phyloP scores from a whole-genome alignment of 1,284 basidiomycete species.

The Coriolopsis trogii region DNA sequence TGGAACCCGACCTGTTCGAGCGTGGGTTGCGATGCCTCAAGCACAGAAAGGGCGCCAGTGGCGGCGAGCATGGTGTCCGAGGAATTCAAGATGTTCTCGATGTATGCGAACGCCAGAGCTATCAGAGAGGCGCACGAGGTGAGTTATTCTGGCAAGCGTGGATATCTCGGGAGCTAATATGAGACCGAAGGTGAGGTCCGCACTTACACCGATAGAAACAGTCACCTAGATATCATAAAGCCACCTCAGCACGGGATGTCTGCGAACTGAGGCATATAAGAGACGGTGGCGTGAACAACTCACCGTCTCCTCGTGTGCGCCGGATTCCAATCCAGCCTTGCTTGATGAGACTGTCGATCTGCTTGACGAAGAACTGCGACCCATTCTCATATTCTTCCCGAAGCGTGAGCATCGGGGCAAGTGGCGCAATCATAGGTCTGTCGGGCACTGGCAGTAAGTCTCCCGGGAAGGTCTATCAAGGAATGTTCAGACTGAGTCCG shows the following conservation, averaged over 20 bases:
- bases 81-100: conserved; percentile 51
- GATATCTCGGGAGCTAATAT: not conserved
- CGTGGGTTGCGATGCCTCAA: conserved; percentile 54
- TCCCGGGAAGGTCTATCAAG: conserved; percentile 12
- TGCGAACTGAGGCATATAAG: not conserved
- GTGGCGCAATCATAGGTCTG: conserved; percentile 53
- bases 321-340: conserved; percentile 66
- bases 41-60: conserved; percentile 50
- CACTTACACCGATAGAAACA: conserved; percentile 62
- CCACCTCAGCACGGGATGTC: not conserved
- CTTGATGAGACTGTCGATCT: conserved; percentile 63
- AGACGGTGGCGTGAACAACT: conserved; percentile 7
- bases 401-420: conserved; percentile 51
- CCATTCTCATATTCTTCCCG: conserved; percentile 70
- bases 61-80: conserved; percentile 50
- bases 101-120: conserved; percentile 61
- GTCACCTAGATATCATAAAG: conserved; percentile 43
- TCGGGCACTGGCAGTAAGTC: conserved; percentile 28
- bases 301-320: conserved; percentile 61
- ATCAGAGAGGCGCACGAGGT: conserved; percentile 28
- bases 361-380: conserved; percentile 57
- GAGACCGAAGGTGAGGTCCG: not conserved
- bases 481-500: too few species aligned
- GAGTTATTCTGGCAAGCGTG: not conserved
- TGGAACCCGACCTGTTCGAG: conserved; percentile 72